Conservation (phyloP, 2,329 filamentous ascomycete species). For the Falciphora oryzae region DNA sequence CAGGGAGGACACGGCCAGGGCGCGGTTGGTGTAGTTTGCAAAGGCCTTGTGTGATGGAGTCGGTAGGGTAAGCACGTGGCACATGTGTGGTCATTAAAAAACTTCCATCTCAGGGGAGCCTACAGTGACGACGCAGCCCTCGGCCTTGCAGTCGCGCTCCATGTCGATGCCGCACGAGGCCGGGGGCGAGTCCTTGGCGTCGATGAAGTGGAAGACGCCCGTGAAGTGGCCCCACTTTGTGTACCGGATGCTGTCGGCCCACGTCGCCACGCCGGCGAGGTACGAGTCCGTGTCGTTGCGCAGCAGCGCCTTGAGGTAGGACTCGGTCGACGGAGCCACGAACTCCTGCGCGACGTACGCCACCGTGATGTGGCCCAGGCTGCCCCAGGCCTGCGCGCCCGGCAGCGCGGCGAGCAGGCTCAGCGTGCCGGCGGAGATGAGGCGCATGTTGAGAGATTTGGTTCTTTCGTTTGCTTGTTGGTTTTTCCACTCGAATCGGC, state of each 20-base stretch:
- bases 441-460: not conserved
- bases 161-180: constrained; percentile 50
- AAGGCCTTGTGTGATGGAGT: too few relatives aligned
- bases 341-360: constrained; percentile 58
- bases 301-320: constrained; percentile 53
- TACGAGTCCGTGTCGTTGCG: constrained; percentile 49
- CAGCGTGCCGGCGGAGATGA: constrained; percentile 14
- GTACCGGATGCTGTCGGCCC: constrained; percentile 63
- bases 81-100: too few relatives aligned
- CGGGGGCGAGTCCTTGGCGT: constrained; percentile 59
- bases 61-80: too few relatives aligned
- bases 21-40: constrained; percentile 53
- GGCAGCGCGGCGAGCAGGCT: constrained; percentile 27
- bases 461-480: not conserved
- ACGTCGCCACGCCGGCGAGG: constrained; percentile 57
- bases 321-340: constrained; percentile 48
- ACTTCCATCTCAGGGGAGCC: too few relatives aligned
- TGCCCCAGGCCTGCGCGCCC: constrained; percentile 34
- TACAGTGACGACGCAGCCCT: constrained; percentile 56
- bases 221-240: constrained; percentile 57
- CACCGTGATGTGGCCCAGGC: constrained; percentile 59
- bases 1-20: constrained; percentile 39
- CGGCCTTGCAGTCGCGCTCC: constrained; percentile 54
- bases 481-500: not conserved
- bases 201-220: constrained; percentile 62